Evolutionary conservation across 2,329 filamentous ascomycete species (phyloP).

Genomic region (Colletotrichum magnum): DNA sequence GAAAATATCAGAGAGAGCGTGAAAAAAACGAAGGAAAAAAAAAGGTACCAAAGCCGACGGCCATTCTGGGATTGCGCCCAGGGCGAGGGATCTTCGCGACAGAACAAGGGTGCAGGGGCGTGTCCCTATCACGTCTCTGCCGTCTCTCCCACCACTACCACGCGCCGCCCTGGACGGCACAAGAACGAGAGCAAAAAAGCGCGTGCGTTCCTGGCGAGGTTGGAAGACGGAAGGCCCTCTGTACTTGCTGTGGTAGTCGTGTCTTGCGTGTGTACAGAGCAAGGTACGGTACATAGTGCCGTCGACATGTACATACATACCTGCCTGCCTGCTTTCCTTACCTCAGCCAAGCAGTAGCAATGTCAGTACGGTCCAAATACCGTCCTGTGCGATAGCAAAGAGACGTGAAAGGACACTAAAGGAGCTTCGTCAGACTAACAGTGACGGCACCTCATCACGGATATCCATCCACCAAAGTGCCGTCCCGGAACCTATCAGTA

Average conservation of each 20-base stretch:
- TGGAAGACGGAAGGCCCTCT: not conserved
- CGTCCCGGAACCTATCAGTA: not conserved
- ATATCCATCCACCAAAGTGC: not conserved
- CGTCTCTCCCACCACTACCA: conserved; percentile 30
- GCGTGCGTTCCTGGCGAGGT: conserved; percentile 30
- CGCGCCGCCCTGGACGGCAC: conserved; percentile 29
- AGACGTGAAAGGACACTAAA: no score
- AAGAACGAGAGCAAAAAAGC: not conserved
- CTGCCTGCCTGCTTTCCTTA: no score
- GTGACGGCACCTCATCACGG: not conserved
- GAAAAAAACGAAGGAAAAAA: not conserved
- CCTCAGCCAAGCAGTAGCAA: no score
- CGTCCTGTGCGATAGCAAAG: not conserved
- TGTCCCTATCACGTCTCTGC: conserved; percentile 11
- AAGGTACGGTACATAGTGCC: conserved; percentile 5
- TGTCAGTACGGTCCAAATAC: not conserved
- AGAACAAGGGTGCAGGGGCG: conserved; percentile 19
- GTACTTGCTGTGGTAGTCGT: not conserved
- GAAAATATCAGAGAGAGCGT: not conserved
- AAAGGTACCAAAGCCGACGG: conserved; percentile 7
- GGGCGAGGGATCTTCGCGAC: conserved; percentile 23
- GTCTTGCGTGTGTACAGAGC: conserved; percentile 17
- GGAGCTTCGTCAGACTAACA: no score
- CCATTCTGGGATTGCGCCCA: conserved; percentile 20
- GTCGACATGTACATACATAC: no score